Conservation (phyloP, 2,329 filamentous ascomycete genomes). For the Penicillium aurantiogriseum region DNA sequence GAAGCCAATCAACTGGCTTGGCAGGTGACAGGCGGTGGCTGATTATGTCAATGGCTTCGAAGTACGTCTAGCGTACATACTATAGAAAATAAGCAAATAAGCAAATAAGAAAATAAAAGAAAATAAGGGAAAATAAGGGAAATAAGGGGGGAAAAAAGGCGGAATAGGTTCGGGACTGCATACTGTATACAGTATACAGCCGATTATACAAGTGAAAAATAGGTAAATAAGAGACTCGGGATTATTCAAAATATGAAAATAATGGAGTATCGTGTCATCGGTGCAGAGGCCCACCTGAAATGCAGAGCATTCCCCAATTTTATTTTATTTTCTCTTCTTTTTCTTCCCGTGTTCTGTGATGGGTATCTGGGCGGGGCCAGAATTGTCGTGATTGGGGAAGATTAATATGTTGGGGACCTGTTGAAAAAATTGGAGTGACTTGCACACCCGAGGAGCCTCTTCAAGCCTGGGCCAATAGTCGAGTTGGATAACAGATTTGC, state of each 20-base stretch:
- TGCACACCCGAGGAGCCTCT: conserved; percentile 2
- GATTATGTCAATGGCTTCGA: conserved; percentile 2
- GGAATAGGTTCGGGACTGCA: background rate
- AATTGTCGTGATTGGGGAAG: background rate
- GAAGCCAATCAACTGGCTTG: conserved; percentile 1
- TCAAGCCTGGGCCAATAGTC: background rate
- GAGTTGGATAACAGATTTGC: conserved; percentile 13
- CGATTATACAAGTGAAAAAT: background rate
- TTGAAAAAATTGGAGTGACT: background rate
- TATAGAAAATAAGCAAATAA: too few species aligned
- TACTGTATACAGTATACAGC: background rate
- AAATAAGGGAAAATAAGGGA: too few species aligned
- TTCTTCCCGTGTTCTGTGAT: background rate
- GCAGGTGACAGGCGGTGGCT: conserved; percentile 7
- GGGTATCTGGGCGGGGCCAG: background rate
- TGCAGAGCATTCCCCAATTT: background rate
- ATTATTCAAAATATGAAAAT: background rate
- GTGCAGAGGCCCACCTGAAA: background rate
- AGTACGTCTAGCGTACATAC: background rate
- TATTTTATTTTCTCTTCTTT: background rate
- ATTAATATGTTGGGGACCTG: background rate
- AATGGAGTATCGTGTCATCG: background rate
- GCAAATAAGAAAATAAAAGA: background rate
- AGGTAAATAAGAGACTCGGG: background rate
- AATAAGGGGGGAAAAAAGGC: background rate